Evolutionary conservation across 2,329 filamentous ascomycete genomes (phyloP), one percentile per base, ranked within the genome.

Genomic region (Neofusicoccum laricinum): DNA sequence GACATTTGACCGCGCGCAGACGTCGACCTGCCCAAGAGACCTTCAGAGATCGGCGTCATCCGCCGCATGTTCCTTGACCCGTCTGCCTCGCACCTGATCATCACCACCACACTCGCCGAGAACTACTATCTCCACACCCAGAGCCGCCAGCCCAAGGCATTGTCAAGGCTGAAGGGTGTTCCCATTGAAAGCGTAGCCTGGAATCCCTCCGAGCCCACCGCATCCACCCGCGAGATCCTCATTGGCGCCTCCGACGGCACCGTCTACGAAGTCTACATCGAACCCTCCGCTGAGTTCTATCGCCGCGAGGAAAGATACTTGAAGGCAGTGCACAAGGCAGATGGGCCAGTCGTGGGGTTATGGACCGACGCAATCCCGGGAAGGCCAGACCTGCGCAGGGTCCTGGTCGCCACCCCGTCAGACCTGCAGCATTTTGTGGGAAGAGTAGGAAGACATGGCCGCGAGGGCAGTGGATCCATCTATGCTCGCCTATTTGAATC

Each of bases 111-210:
- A 4, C 86, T 93, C 45, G 93, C 93, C 75, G 95, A 99, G 78
- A 98, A 96, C 79, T 99, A 93, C 81, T 99, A 99, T 78, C 90
- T 99, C 10, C 95, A 99, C 76, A 94, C 93, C 11, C 94, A 98
- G 75, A 95, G 93, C 38, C 90, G 92, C 69, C 90, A 93, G 68
- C 93, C 94, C 2, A 92, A 95, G 68, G 85, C 89, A 7, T 82
- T 99, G 40, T 88, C 90, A 14, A 86, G 92, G 64, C 79, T 99
- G 61, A 94, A 94, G 70, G 92, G 92, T 32, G 92, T 97, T 14
- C 84, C 87, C 8, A 92, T 99, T 65, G 93, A 97, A 76, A 90
- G 90, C 67, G 84, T 99, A 66, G 93, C 94, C 40, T 99, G 95
- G 95, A 97, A 96, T 72, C 93, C 95, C 1, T 93, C 92, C 2